Percentiles rank a stretch among this genome's conserved stretches.
These are phyloP conservation scores for Crucihimalaya himalaica DNA, from an alignment of 345 rosid genomes.

Conservation along the genomic window DNA sequence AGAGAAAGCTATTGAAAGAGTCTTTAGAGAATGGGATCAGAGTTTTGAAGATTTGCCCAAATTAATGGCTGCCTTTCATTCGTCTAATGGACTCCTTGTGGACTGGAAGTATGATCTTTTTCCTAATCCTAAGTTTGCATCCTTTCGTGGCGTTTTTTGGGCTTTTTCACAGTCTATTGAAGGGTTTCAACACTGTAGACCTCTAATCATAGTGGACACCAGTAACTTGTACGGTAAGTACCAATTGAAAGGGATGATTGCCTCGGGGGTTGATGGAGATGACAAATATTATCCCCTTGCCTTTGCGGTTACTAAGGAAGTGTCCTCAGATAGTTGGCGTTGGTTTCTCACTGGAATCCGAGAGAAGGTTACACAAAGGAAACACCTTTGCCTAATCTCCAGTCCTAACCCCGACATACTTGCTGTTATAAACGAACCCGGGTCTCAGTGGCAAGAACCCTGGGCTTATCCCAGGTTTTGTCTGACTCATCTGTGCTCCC, in stretches of 20 bases:
- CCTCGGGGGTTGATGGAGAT: not conserved
- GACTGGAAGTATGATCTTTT: conserved; percentile 11
- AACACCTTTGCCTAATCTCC: conserved; percentile 16
- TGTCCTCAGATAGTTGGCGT: conserved; percentile 1
- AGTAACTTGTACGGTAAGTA: not conserved
- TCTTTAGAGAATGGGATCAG: conserved; percentile 18
- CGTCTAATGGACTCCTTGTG: not conserved
- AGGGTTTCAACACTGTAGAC: conserved; percentile 27
- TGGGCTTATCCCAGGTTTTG: conserved; percentile 17
- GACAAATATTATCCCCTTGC: not conserved
- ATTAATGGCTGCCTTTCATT: not conserved
- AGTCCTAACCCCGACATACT: conserved; percentile 26
- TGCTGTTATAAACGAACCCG: not conserved
- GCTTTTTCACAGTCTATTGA: conserved; percentile 10
- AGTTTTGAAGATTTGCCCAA: conserved; percentile 5
- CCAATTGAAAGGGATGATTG: not conserved
- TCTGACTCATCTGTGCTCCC: not conserved
- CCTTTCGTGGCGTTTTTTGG: conserved; percentile 14
- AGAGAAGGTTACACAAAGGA: conserved; percentile 25
- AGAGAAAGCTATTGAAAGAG: not conserved
- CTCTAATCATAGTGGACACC: conserved; percentile 9
- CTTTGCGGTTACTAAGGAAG: conserved; percentile 11
- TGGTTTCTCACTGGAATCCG: conserved; percentile 19
- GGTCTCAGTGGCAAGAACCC: conserved; percentile 17
- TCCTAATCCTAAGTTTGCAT: not conserved